Percentiles rank a stretch among this genome's conserved stretches.
These are phyloP conservation scores for Amniculicola lignicola DNA, from an alignment of 495 filamentous ascomycete genomes.

Conservation along the genomic window DNA sequence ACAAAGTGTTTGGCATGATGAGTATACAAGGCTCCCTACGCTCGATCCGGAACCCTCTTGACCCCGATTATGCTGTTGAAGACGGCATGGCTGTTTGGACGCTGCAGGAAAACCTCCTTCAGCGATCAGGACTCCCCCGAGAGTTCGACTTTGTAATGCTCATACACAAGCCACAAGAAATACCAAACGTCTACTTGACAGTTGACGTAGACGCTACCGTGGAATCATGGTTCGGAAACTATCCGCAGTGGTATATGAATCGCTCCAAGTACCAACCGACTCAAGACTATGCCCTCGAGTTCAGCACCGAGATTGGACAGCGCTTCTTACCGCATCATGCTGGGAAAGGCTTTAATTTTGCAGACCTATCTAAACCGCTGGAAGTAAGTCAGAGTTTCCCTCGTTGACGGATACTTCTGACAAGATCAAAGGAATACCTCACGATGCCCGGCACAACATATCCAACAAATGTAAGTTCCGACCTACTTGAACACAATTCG, in stretches of 20 bases:
- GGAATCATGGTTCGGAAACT: slow-evolving; percentile 22
- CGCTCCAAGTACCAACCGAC: slow-evolving; percentile 19
- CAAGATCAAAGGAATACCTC: slow-evolving; percentile 29
- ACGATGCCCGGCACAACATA: slow-evolving; percentile 29
- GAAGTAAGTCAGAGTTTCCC: too few relatives aligned
- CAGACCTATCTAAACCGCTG: slow-evolving; percentile 18
- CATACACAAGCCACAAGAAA: slow-evolving; percentile 25
- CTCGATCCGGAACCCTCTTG: slow-evolving; percentile 41
- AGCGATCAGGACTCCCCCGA: slow-evolving; percentile 52
- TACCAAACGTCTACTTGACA: slow-evolving; percentile 19
- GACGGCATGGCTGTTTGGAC: slow-evolving; percentile 53
- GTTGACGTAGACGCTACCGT: slow-evolving; percentile 27
- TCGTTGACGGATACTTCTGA: too few relatives aligned
- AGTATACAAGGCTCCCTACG: slow-evolving; percentile 53
- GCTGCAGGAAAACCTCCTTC: slow-evolving; percentile 51
- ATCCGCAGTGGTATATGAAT: slow-evolving; percentile 30
- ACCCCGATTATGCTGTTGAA: slow-evolving; percentile 43
- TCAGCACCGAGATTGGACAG: slow-evolving; percentile 29
- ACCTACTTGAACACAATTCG: background rate
- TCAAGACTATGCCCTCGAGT: slow-evolving; percentile 11
- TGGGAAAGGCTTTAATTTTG: slow-evolving; percentile 30
- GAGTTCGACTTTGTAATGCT: slow-evolving; percentile 57
- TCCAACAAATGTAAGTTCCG: slow-evolving; percentile 26
- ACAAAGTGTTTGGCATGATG: slow-evolving; percentile 54
- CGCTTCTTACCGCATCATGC: slow-evolving; percentile 17